Evolutionary conservation across 192 early-diverging fungal species (phyloP), one percentile per base, ranked within the genome.

Genomic region (Backusella morwellensis): DNA sequence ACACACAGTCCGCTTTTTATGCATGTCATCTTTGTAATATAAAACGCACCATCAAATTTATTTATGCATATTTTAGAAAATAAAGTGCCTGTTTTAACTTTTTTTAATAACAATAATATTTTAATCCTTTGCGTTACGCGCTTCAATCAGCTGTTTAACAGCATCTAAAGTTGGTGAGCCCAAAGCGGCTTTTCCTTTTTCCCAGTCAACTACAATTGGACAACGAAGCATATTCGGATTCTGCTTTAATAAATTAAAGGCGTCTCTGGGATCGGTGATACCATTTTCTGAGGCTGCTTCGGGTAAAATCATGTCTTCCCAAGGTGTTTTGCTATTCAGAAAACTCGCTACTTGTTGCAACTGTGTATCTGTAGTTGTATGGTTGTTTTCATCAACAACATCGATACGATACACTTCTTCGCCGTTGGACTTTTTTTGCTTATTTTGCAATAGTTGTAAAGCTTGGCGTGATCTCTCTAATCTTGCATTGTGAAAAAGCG

Each of bases 181-280:
- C 0, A 76, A 36, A 3, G 72, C 82, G 17, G 82, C 82, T 21
- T 75, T 80, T n/a, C 78, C 82, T 40, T 74, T 74, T n/a, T 78
- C 73, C 82, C 82, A 84, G 34, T 84, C 82, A 7, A 84, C 74
- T 0, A 80, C 79, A 41, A 84, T 70, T 17, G 82, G 82, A 50
- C 82, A 73, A 32, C 76, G 40, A 19, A 84, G 63, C 14, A 67
- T n/a, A 2, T 44, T 26, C 0, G 70, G 79, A 7, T 78, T 44
- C 1, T 81, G 6, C 36, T 42, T 74, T 12, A 81, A 52, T 1
- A 78, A n/a, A 0, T 71, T 26, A 29, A 66, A 29, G 2, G 66
- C 74, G 44, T 75, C 66, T 26, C 68, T 50, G 4, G 68, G 17
- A 1, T 76, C 44, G 0, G 35, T 52, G n/a, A 76, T 35, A 38